These are phyloP conservation scores for Stephania yunnanensis DNA, from an alignment of 164 flowering plant genomes.

Conservation along the genomic window DNA sequence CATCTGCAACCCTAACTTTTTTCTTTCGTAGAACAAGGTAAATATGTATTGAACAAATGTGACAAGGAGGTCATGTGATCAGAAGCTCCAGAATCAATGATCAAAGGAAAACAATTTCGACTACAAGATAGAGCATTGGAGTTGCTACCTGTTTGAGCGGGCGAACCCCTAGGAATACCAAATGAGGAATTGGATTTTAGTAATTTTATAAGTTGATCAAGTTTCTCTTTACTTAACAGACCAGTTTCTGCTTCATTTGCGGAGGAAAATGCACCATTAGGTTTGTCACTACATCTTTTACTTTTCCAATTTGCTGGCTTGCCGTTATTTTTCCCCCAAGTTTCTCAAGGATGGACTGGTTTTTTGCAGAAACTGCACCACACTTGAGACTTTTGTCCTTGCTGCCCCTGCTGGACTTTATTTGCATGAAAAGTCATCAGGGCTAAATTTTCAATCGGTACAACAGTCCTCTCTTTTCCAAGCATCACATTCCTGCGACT, in stretches of 20 bases:
- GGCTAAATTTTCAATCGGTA: too few relatives aligned
- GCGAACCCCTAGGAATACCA: neutral
- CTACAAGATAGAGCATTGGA: neutral
- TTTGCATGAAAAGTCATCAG: too few relatives aligned
- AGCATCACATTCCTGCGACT: too few relatives aligned
- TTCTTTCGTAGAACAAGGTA: neutral
- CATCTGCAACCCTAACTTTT: neutral
- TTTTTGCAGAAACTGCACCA: slow-evolving; percentile 6
- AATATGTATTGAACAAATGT: neutral
- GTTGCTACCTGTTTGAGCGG: neutral
- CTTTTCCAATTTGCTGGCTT: slow-evolving; percentile 15
- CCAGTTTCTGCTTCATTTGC: neutral
- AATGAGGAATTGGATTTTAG: neutral
- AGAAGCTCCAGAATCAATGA: neutral
- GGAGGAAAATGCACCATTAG: neutral
- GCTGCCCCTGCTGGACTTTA: neutral
- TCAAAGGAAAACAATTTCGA: neutral
- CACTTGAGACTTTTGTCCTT: neutral
- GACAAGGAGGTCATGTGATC: neutral
- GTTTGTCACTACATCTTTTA: too few relatives aligned
- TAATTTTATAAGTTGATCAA: neutral
- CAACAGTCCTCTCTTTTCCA: too few relatives aligned
- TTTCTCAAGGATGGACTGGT: slow-evolving; percentile 9
- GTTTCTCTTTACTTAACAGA: neutral
- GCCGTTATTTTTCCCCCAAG: slow-evolving; percentile 8